These are phyloP conservation scores for Paracoccidioides brasiliensis DNA, from an alignment of 2,329 filamentous ascomycete genomes.

Conservation along the genomic window DNA sequence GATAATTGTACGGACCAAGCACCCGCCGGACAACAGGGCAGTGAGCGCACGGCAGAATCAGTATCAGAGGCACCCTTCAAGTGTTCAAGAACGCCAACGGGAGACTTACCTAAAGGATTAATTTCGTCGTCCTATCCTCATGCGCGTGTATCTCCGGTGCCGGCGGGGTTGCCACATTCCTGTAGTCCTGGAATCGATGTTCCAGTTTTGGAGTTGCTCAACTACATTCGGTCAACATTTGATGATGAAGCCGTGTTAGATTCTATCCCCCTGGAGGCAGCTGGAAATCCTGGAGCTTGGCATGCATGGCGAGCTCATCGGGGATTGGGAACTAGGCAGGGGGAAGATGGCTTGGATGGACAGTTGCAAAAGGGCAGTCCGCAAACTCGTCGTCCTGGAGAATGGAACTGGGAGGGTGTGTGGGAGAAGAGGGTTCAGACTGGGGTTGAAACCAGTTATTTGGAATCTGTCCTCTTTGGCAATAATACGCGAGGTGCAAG, in stretches of 20 bases:
- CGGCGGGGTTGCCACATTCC: slow-evolving; percentile 7
- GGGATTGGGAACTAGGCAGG: slow-evolving; percentile 18
- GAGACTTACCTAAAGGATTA: background rate
- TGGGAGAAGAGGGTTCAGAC: slow-evolving; percentile 84
- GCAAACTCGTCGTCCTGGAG: slow-evolving; percentile 49
- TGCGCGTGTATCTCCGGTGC: slow-evolving; percentile 8
- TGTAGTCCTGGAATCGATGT: slow-evolving; percentile 21
- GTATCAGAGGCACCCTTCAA: slow-evolving; percentile 4
- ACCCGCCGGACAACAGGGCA: background rate
- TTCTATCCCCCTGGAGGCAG: slow-evolving; percentile 62
- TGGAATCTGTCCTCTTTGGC: slow-evolving; percentile 69
- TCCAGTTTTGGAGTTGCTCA: slow-evolving; percentile 55
- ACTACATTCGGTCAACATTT: slow-evolving; percentile 74
- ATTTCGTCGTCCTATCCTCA: background rate
- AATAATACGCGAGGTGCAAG: slow-evolving; percentile 38
- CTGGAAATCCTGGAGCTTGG: slow-evolving; percentile 84
- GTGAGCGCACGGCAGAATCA: background rate
- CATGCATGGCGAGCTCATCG: slow-evolving; percentile 78
- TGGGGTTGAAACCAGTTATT: slow-evolving; percentile 61
- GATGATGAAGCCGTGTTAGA: slow-evolving; percentile 66
- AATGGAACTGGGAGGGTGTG: slow-evolving; percentile 97
- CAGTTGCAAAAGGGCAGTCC: slow-evolving; percentile 34
- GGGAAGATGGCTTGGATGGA: slow-evolving; percentile 10
- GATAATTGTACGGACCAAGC: background rate
- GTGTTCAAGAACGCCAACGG: background rate